A percentile compares a stretch with the other conserved stretches of the same genome.
Evolutionary conservation across 257 asterid species (phyloP).

Genomic region (Nicotiana attenuata): DNA sequence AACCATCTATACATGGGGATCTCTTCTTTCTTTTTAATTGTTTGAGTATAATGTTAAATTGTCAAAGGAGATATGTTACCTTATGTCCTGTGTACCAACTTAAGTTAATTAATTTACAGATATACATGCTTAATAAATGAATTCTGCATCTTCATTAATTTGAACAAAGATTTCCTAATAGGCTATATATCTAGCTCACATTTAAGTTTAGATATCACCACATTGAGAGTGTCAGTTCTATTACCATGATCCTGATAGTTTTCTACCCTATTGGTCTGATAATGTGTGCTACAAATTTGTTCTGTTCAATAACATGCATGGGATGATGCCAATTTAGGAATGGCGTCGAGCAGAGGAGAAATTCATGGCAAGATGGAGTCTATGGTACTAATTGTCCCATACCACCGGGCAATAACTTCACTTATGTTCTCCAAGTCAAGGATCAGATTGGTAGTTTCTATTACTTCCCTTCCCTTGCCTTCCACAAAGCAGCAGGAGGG

Average conservation of each 20-base stretch:
- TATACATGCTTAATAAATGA: background rate
- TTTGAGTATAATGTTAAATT: background rate
- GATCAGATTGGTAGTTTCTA: conserved; percentile 38
- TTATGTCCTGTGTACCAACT: background rate
- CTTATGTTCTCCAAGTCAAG: conserved; percentile 34
- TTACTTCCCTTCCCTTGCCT: conserved; percentile 39
- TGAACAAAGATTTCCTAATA: background rate
- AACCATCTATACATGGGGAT: background rate
- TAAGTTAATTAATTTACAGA: background rate
- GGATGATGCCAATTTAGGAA: conserved; percentile 20
- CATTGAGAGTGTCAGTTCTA: too few relatives aligned
- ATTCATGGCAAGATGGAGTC: conserved; percentile 45
- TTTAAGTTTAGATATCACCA: background rate
- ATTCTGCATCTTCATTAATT: background rate
- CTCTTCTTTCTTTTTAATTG: background rate
- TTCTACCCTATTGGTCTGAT: background rate
- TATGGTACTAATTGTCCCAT: conserved; percentile 39
- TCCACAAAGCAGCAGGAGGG: conserved; percentile 37
- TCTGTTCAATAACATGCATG: background rate
- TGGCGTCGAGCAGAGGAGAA: conserved; percentile 36
- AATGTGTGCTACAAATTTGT: background rate
- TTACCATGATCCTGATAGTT: background rate
- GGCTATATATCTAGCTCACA: background rate
- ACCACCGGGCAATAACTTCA: conserved; percentile 34
- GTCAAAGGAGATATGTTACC: background rate